Evolutionary conservation across 768 basidiomycete species (phyloP).

Genomic region (Psilocybe cubensis): DNA sequence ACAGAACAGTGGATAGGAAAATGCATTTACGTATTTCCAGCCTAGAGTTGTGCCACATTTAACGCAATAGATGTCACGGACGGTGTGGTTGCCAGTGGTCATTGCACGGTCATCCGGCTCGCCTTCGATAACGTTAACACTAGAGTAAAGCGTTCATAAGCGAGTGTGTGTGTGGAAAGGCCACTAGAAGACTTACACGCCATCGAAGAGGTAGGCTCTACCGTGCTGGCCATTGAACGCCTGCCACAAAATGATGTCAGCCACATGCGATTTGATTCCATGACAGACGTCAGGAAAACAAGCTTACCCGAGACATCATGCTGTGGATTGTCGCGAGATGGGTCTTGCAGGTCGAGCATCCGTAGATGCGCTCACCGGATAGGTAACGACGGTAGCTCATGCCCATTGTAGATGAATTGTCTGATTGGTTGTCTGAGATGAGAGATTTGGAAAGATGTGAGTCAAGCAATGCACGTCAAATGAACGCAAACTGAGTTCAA

Average conservation of each 20-base stretch:
- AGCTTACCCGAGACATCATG: constrained; percentile 85
- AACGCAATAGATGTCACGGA: constrained; percentile 92
- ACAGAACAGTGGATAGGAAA: not conserved
- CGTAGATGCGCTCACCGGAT: constrained; percentile 83
- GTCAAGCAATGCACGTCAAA: constrained; percentile 19
- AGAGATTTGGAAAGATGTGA: constrained; percentile 45
- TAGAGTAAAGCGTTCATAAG: constrained; percentile 32
- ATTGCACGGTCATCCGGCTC: constrained; percentile 91
- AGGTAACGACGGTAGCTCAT: constrained; percentile 91
- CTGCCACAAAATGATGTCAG: constrained; percentile 43
- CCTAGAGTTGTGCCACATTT: constrained; percentile 88
- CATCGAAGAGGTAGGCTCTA: constrained; percentile 91
- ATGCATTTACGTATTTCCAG: constrained; percentile 94
- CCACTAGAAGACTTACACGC: constrained; percentile 68
- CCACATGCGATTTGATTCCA: constrained; percentile 6
- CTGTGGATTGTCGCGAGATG: constrained; percentile 91
- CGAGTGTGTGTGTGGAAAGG: too few species aligned
- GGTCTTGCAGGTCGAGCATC: constrained; percentile 84
- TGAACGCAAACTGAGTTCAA: constrained; percentile 10
- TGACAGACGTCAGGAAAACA: constrained; percentile 20
- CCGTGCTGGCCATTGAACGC: constrained; percentile 98
- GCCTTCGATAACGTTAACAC: constrained; percentile 91
- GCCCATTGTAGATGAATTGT: constrained; percentile 60
- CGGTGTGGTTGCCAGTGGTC: constrained; percentile 96
- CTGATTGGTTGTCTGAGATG: constrained; percentile 20